phyloP scores from a whole-genome alignment of 2,329 filamentous ascomycete genomes.

The Fusarium nisikadoi region DNA sequence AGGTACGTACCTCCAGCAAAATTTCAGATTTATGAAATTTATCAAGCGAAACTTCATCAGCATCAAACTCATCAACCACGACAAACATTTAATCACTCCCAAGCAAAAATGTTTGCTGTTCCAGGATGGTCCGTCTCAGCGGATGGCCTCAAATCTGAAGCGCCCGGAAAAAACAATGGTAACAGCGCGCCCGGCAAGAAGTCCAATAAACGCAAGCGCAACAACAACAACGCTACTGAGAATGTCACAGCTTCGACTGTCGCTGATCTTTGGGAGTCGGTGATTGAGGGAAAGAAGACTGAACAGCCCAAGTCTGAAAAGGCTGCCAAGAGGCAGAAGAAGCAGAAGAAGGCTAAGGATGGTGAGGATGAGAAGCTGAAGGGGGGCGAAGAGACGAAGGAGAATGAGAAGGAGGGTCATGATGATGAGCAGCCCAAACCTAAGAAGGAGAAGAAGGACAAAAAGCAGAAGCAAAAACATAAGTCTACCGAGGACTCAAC shows the following conservation, averaged over 20 bases:
- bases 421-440: constrained; percentile 43
- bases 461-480: constrained; percentile 35
- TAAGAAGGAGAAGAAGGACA: constrained; percentile 53
- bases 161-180: constrained; percentile 44
- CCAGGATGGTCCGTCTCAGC: constrained; percentile 89
- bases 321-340: constrained; percentile 51
- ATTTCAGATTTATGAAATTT: constrained; percentile 28
- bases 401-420: constrained; percentile 12
- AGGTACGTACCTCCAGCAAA: constrained; percentile 28
- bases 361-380: constrained; percentile 39
- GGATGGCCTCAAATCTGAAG: constrained; percentile 77
- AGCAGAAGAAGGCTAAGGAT: constrained; percentile 46
- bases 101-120: constrained; percentile 82
- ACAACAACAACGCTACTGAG: constrained; percentile 39
- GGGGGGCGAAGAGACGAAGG: constrained; percentile 36
- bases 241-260: constrained; percentile 76
- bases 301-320: constrained; percentile 42
- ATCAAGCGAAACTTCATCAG: constrained; percentile 11
- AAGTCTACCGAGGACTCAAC: constrained; percentile 28
- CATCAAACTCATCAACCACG: constrained; percentile 21
- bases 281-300: constrained; percentile 75
- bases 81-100: not conserved
- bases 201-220: constrained; percentile 69
- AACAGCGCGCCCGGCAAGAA: constrained; percentile 54
- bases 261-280: constrained; percentile 79